Conservation (phyloP, 495 filamentous ascomycete species). For the Hypoxylon perforatum region DNA sequence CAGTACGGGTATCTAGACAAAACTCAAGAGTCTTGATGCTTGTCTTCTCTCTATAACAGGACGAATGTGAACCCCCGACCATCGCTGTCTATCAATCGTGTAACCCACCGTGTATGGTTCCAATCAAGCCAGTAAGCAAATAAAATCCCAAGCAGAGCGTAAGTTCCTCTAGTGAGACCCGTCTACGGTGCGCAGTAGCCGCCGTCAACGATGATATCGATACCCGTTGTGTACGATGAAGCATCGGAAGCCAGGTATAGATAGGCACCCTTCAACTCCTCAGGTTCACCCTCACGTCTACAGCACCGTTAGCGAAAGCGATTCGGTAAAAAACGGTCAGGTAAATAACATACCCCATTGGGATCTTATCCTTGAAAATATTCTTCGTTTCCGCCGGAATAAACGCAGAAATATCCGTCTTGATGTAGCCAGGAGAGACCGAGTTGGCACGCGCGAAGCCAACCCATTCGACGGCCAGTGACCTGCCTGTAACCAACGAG, state of each 20-base stretch:
- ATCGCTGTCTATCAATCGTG: conserved; percentile 6
- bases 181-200: conserved; percentile 60
- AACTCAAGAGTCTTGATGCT: conserved; percentile 5
- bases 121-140: conserved; percentile 14
- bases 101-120: neutral
- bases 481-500: conserved; percentile 60
- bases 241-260: conserved; percentile 90
- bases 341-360: conserved; percentile 72
- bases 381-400: conserved; percentile 75
- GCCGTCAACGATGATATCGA: conserved; percentile 81
- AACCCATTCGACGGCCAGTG: conserved; percentile 87
- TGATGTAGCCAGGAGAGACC: conserved; percentile 88
- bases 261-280: conserved; percentile 89
- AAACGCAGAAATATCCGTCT: conserved; percentile 83
- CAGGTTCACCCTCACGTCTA: conserved; percentile 74
- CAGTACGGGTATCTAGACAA: conserved; percentile 28
- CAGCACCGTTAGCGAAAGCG: too few relatives aligned
- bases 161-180: neutral
- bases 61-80: conserved; percentile 3
- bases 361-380: conserved; percentile 82
- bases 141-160: too few relatives aligned
- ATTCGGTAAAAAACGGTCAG: conserved; percentile 16
- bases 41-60: conserved; percentile 24
- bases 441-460: conserved; percentile 86
- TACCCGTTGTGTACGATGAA: conserved; percentile 84